Conservation (phyloP, 768 basidiomycete species). For the Pisolithus albus region DNA sequence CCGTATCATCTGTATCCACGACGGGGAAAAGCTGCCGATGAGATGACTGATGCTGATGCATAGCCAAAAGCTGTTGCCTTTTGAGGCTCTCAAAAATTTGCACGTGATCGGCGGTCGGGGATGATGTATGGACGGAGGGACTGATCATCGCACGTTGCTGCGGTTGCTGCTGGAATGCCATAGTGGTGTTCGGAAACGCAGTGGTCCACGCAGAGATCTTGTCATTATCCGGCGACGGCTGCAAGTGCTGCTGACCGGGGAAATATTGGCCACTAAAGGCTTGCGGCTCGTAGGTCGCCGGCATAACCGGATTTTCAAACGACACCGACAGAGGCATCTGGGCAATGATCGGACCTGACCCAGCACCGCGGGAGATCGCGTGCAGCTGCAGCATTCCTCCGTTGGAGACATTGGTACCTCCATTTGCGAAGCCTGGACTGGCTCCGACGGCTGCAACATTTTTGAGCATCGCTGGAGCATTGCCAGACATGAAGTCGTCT, state of each 20-base stretch:
- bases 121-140: conserved; percentile 9
- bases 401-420: not conserved
- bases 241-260: conserved; percentile 15
- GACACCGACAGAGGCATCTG: conserved; percentile 36
- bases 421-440: conserved; percentile 11
- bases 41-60: conserved; percentile 22
- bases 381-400: conserved; percentile 4
- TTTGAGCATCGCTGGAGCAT: conserved; percentile 29
- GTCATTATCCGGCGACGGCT: conserved; percentile 14
- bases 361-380: conserved; percentile 18
- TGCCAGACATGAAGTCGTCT: conserved; percentile 24
- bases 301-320: conserved; percentile 49
- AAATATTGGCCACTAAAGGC: conserved; percentile 18
- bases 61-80: conserved; percentile 23
- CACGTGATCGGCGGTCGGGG: conserved; percentile 14
- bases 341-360: conserved; percentile 38
- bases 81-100: conserved; percentile 19
- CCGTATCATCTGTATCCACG: conserved; percentile 32
- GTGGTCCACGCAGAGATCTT: conserved; percentile 27
- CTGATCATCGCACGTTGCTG: conserved; percentile 22
- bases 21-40: conserved; percentile 17
- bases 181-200: conserved; percentile 18
- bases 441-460: conserved; percentile 13
- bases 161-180: conserved; percentile 33
- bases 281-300: conserved; percentile 38